Conservation (phyloP, 768 basidiomycete genomes). For the Lentinula detonsa region DNA sequence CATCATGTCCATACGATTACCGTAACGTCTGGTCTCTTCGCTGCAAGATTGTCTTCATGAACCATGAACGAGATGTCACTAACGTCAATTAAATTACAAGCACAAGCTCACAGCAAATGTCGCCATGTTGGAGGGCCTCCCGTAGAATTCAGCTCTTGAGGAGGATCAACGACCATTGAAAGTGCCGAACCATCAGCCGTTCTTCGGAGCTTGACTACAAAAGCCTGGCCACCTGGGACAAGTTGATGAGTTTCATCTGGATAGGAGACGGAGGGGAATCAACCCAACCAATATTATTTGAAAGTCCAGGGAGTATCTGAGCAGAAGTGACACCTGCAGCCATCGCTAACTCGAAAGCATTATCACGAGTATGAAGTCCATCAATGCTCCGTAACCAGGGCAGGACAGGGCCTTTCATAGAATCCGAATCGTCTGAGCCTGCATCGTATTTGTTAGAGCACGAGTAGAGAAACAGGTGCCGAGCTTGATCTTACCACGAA, state of each 20-base stretch:
- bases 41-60: slow-evolving; percentile 55
- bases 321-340: slow-evolving; percentile 87
- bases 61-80: neutral
- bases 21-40: slow-evolving; percentile 37
- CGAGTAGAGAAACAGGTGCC: neutral
- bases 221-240: slow-evolving; percentile 74
- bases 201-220: slow-evolving; percentile 78
- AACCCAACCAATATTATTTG: slow-evolving; percentile 61
- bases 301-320: slow-evolving; percentile 74
- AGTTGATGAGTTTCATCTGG: neutral
- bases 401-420: slow-evolving; percentile 56
- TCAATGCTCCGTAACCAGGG: slow-evolving; percentile 84
- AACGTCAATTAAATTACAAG: too few relatives aligned
- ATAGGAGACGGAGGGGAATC: neutral
- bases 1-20: slow-evolving; percentile 69
- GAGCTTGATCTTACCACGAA: slow-evolving; percentile 29
- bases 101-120: slow-evolving; percentile 62
- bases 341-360: slow-evolving; percentile 64
- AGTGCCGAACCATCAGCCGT: slow-evolving; percentile 70
- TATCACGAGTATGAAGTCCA: slow-evolving; percentile 83
- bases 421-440: slow-evolving; percentile 59
- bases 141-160: slow-evolving; percentile 45
- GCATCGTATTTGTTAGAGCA: neutral
- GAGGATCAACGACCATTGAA: slow-evolving; percentile 84
- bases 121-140: slow-evolving; percentile 57